Evolutionary conservation across 2,329 filamentous ascomycete species (phyloP).

Genomic region (Pseudogymnoascus sp.): DNA sequence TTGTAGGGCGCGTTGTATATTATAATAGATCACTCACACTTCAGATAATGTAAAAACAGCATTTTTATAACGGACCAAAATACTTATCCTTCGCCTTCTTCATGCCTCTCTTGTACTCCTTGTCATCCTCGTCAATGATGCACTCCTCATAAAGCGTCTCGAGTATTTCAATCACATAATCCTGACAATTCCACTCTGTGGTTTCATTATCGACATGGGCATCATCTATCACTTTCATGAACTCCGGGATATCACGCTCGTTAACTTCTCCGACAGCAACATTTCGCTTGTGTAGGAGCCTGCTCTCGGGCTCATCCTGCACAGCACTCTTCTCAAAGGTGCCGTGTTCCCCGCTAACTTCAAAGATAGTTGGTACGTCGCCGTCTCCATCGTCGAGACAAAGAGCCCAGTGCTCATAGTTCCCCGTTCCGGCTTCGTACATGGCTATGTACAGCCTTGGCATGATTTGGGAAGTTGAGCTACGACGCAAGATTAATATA

Average conservation of each 20-base stretch:
- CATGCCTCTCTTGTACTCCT: constrained; percentile 11
- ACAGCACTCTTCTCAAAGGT: constrained; percentile 9
- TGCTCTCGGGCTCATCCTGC: not conserved
- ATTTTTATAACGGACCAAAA: not conserved
- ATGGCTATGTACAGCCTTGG: constrained; percentile 11
- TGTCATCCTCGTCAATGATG: constrained; percentile 12
- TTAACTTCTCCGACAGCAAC: constrained; percentile 11
- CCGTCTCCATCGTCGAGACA: constrained; percentile 5
- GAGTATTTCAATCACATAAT: constrained; percentile 12
- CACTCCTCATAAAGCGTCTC: constrained; percentile 11
- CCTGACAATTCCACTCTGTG: constrained; percentile 13
- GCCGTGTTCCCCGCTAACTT: constrained; percentile 10
- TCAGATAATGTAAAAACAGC: not conserved
- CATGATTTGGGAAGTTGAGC: not conserved
- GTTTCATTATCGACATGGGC: constrained; percentile 12
- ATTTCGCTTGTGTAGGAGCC: not conserved
- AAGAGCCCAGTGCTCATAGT: constrained; percentile 13
- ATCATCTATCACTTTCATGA: constrained; percentile 10
- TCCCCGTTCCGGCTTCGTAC: constrained; percentile 10
- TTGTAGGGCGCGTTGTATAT: not conserved
- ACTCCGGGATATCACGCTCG: constrained; percentile 11
- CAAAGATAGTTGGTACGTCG: constrained; percentile 6
- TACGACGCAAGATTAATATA: not conserved
- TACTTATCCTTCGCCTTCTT: constrained; percentile 12
- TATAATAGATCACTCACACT: constrained; percentile 1